These are phyloP conservation scores for Irpex sp. DNA, from an alignment of 1,284 basidiomycete species.

Conservation along the genomic window DNA sequence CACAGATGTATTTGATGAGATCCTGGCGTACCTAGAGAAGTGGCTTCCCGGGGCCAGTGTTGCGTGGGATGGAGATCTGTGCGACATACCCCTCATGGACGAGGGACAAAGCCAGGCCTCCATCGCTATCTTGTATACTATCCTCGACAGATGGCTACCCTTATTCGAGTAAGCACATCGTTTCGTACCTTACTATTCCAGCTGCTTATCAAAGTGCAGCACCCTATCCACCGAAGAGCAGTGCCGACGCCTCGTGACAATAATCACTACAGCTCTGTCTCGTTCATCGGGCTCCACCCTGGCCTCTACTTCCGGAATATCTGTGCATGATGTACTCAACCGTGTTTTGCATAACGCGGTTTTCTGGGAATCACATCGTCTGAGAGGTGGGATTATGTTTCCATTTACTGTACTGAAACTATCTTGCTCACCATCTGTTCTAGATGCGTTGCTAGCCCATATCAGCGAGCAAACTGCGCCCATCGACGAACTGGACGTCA, in stretches of 20 bases:
- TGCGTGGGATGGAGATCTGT: background rate
- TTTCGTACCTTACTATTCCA: background rate
- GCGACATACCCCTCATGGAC: background rate
- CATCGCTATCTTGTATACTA: conserved; percentile 44
- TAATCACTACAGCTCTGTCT: conserved; percentile 28
- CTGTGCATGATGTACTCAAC: conserved; percentile 17
- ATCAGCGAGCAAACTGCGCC: conserved; percentile 19
- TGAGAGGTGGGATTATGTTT: conserved; percentile 47
- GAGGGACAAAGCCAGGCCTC: conserved; percentile 7
- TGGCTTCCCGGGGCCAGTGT: background rate
- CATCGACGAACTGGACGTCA: conserved; percentile 20
- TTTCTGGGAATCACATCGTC: conserved; percentile 63
- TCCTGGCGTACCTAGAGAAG: conserved; percentile 32
- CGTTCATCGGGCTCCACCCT: background rate
- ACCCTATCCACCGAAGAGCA: conserved; percentile 38
- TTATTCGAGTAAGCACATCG: conserved; percentile 43
- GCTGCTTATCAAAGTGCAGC: conserved; percentile 27
- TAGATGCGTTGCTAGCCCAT: conserved; percentile 25
- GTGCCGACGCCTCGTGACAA: conserved; percentile 35
- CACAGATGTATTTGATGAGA: conserved; percentile 25
- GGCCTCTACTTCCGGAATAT: conserved; percentile 8
- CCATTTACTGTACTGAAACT: conserved; percentile 16
- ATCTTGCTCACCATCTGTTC: conserved; percentile 6
- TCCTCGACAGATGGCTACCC: conserved; percentile 56
- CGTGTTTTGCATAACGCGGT: conserved; percentile 51